Base-by-base conservation (phyloP, 2,329 filamentous ascomycete species). In the Madurella fahalii region DNA sequence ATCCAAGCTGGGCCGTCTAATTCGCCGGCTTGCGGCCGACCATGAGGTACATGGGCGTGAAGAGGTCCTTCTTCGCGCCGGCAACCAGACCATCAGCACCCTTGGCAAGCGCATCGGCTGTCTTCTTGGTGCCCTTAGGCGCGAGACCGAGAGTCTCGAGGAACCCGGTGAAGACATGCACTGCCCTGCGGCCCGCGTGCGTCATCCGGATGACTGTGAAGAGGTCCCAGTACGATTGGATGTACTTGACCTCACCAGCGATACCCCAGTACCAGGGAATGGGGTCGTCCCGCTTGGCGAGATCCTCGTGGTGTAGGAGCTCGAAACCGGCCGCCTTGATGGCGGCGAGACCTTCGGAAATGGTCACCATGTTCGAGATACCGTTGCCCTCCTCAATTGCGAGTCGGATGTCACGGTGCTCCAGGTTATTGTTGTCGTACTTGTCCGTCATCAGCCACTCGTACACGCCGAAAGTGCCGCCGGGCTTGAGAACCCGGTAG, bases 31-130 rank as follows among this genome's bases (percentile, higher is more conserved):
- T 96, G 74, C 89, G 85, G 58, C 84, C 93, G 56, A 96, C 83
- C 90, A 96, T 96, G 68, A 97, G 78, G 76, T 96, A 96, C 93
- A 97, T 97, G 53, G 93, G 93, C 1, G 93, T 97, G 75, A 97
- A 97, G n/a, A 97, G 81, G 72, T 95, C 89, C 76, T 92, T 80
- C 71, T 84, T 83, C 37, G 85, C 93, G 72, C 93, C 93, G 46
- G 89, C 90, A 18, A 96, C 92, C 49, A 97, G 77, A 65, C 84
- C 88, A 72, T 96, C 92, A 11, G 83, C 91, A 32, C 90, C 92
- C 55, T 85, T 68, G 5, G 88, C 91, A 66, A 97, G 75, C 67
- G 88, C 91, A 73, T 96, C 88, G 11, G 91, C 92, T n/a, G 91
- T 96, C 84, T 95, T 96, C 76, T 90, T 89, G 46, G 91, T 95